A percentile compares a stretch with the other conserved stretches of the same genome.
phyloP scores from a whole-genome alignment of 2,329 filamentous ascomycete species.

The Calonectria pauciramosa region DNA sequence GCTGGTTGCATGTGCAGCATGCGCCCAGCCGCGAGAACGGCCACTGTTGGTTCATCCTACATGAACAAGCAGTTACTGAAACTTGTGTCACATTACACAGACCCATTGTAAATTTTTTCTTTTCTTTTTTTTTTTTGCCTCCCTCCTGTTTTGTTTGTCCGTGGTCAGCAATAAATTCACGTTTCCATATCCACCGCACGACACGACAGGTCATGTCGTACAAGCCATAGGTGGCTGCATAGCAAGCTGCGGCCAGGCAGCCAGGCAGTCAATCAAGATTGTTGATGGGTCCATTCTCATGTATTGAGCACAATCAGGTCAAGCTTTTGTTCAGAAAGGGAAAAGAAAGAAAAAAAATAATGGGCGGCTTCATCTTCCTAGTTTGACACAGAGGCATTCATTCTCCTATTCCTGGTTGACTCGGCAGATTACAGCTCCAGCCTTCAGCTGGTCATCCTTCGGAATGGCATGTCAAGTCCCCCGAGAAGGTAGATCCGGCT shows the following conservation, averaged over 20 bases:
- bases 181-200: neutral
- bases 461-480: neutral
- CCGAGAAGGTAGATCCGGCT: conserved; percentile 5
- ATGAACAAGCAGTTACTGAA: conserved; percentile 5
- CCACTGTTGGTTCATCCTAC: neutral
- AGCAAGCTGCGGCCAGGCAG: neutral
- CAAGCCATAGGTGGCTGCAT: neutral
- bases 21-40: neutral
- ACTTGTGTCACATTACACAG: conserved; percentile 1
- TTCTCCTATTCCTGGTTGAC: neutral
- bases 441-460: neutral
- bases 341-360: neutral
- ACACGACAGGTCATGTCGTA: neutral
- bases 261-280: neutral
- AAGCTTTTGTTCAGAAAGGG: neutral
- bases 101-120: conserved; percentile 1
- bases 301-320: neutral
- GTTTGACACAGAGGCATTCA: neutral
- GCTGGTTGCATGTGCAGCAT: conserved; percentile 3
- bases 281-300: neutral
- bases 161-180: neutral
- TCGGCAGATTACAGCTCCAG: neutral
- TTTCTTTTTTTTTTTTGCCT: neutral
- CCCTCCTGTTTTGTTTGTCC: neutral
- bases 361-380: neutral